phyloP scores from a whole-genome alignment of 305 asterid genomes.

The Ruellia speciosa region DNA sequence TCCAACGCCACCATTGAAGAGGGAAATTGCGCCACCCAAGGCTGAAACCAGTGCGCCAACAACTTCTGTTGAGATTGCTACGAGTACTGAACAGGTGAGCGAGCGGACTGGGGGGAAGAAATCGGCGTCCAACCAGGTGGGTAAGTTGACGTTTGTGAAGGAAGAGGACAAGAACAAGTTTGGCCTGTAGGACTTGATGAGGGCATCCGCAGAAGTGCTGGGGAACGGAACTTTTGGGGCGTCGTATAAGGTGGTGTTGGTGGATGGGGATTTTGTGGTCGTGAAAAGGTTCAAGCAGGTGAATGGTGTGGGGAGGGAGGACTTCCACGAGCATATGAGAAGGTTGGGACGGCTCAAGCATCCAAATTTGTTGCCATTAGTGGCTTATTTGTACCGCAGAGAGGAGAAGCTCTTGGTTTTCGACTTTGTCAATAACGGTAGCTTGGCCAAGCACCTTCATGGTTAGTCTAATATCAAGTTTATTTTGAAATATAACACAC shows the following conservation, averaged over 20 bases:
- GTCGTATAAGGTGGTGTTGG: conserved; percentile 66
- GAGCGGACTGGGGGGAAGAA: neutral
- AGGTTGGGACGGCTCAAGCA: conserved; percentile 50
- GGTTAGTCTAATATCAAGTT: conserved; percentile 9
- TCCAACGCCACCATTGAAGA: no score
- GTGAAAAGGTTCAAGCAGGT: conserved; percentile 79
- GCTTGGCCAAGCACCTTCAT: conserved; percentile 58
- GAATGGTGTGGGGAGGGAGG: conserved; percentile 50
- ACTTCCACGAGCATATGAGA: conserved; percentile 61
- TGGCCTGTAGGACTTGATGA: conserved; percentile 78
- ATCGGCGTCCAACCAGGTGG: conserved; percentile 14
- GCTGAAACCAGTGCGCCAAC: no score
- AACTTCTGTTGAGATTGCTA: no score
- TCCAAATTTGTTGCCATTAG: conserved; percentile 51
- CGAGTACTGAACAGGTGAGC: no score
- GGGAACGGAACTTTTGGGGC: conserved; percentile 86
- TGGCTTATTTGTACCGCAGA: conserved; percentile 73
- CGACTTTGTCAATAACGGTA: conserved; percentile 52
- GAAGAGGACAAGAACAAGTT: conserved; percentile 45
- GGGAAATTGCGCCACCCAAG: no score
- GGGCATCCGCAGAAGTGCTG: conserved; percentile 85
- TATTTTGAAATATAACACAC: no score
- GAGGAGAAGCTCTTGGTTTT: conserved; percentile 78
- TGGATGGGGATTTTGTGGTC: conserved; percentile 64
- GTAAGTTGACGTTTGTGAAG: conserved; percentile 39